A percentile compares a stretch with the other conserved stretches of the same genome.
phyloP scores from a whole-genome alignment of 2,329 filamentous ascomycete species.

The Ophiostoma sp. region DNA sequence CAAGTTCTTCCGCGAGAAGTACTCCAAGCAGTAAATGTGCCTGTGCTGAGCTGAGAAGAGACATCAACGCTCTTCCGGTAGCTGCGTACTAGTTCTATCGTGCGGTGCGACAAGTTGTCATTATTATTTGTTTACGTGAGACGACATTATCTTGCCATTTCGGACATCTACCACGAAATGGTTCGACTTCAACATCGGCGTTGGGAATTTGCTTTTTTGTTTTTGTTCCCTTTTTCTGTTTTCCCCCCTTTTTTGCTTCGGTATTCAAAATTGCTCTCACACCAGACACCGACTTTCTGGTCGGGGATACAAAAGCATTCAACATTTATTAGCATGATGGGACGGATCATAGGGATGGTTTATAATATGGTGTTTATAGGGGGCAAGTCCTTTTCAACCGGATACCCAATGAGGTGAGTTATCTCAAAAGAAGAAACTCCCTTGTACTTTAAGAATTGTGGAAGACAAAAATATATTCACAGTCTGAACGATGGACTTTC shows the following conservation, averaged over 20 bases:
- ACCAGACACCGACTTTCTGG: background rate
- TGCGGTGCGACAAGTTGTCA: conserved; percentile 1
- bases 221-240: conserved; percentile 26
- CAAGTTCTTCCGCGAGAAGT: conserved; percentile 92
- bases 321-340: conserved; percentile 24
- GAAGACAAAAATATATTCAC: too few relatives aligned
- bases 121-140: conserved; percentile 23
- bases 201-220: conserved; percentile 27
- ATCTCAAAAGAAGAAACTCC: too few relatives aligned
- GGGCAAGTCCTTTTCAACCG: conserved; percentile 26
- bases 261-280: conserved; percentile 8
- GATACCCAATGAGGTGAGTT: conserved; percentile 21
- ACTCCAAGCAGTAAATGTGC: conserved; percentile 54
- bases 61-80: too few relatives aligned
- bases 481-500: too few relatives aligned
- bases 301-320: conserved; percentile 23
- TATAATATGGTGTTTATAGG: conserved; percentile 17
- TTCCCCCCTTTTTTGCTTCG: conserved; percentile 18
- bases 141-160: conserved; percentile 21
- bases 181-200: conserved; percentile 28
- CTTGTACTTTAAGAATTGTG: too few relatives aligned
- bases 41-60: conserved; percentile 10
- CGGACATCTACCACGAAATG: background rate
- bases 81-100: background rate
- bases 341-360: conserved; percentile 23